Evolutionary conservation across 345 rosid genomes (phyloP).

Genomic region (Mangifera indica): DNA sequence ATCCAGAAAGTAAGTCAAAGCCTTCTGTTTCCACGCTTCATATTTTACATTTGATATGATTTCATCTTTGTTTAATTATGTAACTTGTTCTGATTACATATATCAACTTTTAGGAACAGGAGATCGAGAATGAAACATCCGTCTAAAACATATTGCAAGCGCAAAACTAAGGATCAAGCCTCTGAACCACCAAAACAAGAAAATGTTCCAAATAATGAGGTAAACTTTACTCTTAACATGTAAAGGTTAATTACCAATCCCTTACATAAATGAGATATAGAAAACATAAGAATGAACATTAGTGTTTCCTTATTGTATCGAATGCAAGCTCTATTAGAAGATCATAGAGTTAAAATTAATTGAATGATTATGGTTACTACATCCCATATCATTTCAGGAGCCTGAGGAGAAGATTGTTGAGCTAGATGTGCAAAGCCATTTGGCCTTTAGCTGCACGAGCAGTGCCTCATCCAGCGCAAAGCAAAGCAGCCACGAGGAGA

Average conservation of each 20-base stretch:
- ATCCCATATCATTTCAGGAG: conserved; percentile 30
- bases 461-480: conserved; percentile 40
- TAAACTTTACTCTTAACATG: conserved; percentile 13
- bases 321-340: not conserved
- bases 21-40: not conserved
- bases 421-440: conserved; percentile 24
- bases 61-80: not conserved
- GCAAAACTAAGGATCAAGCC: conserved; percentile 24
- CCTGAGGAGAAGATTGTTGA: conserved; percentile 18
- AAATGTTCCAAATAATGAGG: conserved; percentile 29
- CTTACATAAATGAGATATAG: not conserved
- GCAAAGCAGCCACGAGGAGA: conserved; percentile 9
- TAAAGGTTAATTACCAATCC: not conserved
- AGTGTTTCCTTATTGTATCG: too few species aligned
- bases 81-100: not conserved
- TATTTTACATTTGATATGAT: not conserved
- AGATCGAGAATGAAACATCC: conserved; percentile 37
- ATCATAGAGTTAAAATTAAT: not conserved
- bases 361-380: not conserved
- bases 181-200: conserved; percentile 27
- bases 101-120: conserved; percentile 31
- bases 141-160: conserved; percentile 38
- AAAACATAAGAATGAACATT: not conserved
- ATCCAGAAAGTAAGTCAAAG: conserved; percentile 38
- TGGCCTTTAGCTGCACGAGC: conserved; percentile 33